Evolutionary conservation across 192 early-diverging fungal genomes (phyloP), one percentile per base, ranked within the genome.

Genomic region (Backusella liffmaniae): DNA sequence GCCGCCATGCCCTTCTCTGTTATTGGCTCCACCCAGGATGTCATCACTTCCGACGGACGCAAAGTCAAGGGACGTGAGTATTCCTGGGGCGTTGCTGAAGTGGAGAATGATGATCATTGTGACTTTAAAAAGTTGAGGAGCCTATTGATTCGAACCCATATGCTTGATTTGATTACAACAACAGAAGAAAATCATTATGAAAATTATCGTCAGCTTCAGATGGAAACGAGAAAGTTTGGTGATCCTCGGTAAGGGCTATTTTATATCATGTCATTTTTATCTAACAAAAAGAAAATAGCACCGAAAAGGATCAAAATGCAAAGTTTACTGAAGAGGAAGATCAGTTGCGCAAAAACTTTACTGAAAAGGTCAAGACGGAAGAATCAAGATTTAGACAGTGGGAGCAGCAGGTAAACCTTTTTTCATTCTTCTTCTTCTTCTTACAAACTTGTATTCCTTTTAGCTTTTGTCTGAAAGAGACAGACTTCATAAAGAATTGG

Each of bases 321-420:
- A 96, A 96, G 85, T 98, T 98, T 94, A 96, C 97, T 86, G 95
- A 97, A 74, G 98, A 99, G 84, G 98, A 99, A 85, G 98, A 97
- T 76, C 87, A 89, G 49, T 89, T 99, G 77, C 90, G 97, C 77
- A 95, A 96, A 80, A 91, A 95, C 67, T 99, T 99, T 84, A 98
- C 97, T 18, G 98, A 99, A 82, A 96, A 98, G 82, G 98, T 98
- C 65, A 91, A 96, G 76, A 77, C 91, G 70, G 97, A 99, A 84
- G 98, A 99, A 86, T 92, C 93, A 86, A 84, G 96, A 67, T 99
- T 99, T 90, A 91, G 97, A 79, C 91, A 94, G 75, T 99, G 98
- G 98, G 98, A 98, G 83, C 97, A 99, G 85, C 86, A 88, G 56
- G 56, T 59, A 59, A 59, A 67, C 32, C 32, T 32, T 32, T 32